Evolutionary conservation across 2,329 filamentous ascomycete species (phyloP), one percentile per base, ranked within the genome.

Genomic region (Rutstroemia sp.): DNA sequence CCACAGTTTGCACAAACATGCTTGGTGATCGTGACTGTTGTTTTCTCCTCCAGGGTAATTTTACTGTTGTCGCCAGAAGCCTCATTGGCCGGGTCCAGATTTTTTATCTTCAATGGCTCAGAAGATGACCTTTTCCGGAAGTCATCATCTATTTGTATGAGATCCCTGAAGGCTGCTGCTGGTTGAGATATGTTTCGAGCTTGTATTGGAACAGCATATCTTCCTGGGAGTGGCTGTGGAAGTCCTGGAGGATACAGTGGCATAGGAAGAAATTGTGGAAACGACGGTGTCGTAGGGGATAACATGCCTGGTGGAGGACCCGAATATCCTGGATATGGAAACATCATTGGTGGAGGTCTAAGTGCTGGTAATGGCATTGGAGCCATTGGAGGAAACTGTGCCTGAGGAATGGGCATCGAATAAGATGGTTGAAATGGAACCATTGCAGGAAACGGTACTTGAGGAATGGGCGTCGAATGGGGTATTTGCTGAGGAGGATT

Each of bases 1-100:
- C 72, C 71, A 56, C 75, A 77, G 25, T 70, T 64, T 42, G 69
- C 73, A 63, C 77, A 80, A 19, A 77, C 71, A 58, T 71, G 70
- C 53, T 76, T 75, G 9, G 59, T 62, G 8, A 66, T 57, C 27
- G 58, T 60, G 30, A 34, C 30, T 37, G 62, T 59, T 4, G 69
- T 66, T 19, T 44, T 52, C 3, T 37, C 30, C 30, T 34, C 10
- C 30, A 12, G 10, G 10, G 30, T 12, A 12, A 9, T 10, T 14
- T 34, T 12, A 2, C 12, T 9, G 10, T 14, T 34, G 9, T 10
- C 4, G 12, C 30, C 10, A 34, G 30, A 34, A 34, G 30, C 9
- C 9, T 34, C 12, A 34, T 34, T 34, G 9, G 10, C 30, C 9
- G 30, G 30, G 4, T 12, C 30, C 4, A 10, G 9, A 12, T 12